phyloP scores from a whole-genome alignment of 345 rosid species.

The Eucalyptus melliodora region DNA sequence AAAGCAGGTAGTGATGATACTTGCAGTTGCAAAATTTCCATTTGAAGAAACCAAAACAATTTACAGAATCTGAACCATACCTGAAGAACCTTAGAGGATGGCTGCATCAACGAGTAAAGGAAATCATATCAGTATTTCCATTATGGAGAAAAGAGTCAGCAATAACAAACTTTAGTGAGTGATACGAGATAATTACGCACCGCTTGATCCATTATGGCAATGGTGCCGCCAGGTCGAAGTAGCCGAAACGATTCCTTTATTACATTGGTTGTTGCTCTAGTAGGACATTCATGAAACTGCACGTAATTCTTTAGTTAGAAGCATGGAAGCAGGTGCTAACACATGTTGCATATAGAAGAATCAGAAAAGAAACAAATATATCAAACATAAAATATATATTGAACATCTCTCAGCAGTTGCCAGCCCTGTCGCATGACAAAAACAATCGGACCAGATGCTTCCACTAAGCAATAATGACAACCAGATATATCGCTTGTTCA shows the following conservation, averaged over 20 bases:
- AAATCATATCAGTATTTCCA: not conserved
- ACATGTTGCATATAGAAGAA: not conserved
- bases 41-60: not conserved
- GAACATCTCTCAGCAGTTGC: not conserved
- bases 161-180: not conserved
- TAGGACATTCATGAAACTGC: conserved; percentile 63
- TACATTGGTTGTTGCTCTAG: conserved; percentile 29
- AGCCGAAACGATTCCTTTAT: conserved; percentile 30
- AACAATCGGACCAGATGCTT: not conserved
- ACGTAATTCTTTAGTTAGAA: not conserved
- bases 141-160: not conserved
- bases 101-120: conserved; percentile 16
- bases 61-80: conserved; percentile 4
- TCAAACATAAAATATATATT: not conserved
- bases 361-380: not conserved
- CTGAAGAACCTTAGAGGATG: conserved; percentile 53
- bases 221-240: conserved; percentile 50
- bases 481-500: fast-evolving
- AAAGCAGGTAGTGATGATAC: not conserved
- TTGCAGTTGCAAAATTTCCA: not conserved
- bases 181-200: conserved; percentile 4
- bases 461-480: not conserved
- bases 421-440: not conserved
- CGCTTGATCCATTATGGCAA: conserved; percentile 39
- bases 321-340: not conserved